Conservation (phyloP, 305 asterid genomes). For the Solanum hybrid region DNA sequence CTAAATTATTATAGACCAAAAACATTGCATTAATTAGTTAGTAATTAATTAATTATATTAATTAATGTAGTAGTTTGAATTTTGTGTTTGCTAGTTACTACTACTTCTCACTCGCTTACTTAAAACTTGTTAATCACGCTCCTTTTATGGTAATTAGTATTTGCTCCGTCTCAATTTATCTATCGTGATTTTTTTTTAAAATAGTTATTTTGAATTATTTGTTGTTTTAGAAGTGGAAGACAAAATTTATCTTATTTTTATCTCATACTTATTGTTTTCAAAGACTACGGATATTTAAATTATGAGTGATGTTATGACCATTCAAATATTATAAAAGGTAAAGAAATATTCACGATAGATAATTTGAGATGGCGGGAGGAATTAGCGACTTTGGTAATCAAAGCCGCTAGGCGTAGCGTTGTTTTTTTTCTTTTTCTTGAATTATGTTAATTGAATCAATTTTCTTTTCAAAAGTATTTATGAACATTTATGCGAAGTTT, state of each 20-base stretch:
- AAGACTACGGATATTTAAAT: neutral
- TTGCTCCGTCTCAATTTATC: neutral
- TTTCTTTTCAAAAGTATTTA: neutral
- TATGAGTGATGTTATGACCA: neutral
- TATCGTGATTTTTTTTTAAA: neutral
- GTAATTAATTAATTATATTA: slow-evolving; percentile 12
- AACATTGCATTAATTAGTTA: slow-evolving; percentile 12
- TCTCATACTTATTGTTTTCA: neutral
- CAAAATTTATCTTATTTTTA: neutral
- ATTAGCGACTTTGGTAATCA: neutral
- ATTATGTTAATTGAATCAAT: neutral
- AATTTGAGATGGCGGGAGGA: neutral
- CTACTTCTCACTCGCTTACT: slow-evolving; percentile 5
- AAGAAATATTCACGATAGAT: neutral
- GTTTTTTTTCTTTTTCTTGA: neutral
- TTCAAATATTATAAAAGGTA: too few species aligned
- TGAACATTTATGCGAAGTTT: neutral
- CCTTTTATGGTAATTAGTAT: neutral
- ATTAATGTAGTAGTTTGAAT: slow-evolving; percentile 25
- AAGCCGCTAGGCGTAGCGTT: neutral
- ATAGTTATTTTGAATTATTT: neutral
- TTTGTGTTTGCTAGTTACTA: neutral
- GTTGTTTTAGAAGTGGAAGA: neutral
- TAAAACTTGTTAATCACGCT: slow-evolving; percentile 8
- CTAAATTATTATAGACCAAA: neutral